Base-by-base conservation (phyloP, 176 grass and related monocot species). In the Secale cereale region DNA sequence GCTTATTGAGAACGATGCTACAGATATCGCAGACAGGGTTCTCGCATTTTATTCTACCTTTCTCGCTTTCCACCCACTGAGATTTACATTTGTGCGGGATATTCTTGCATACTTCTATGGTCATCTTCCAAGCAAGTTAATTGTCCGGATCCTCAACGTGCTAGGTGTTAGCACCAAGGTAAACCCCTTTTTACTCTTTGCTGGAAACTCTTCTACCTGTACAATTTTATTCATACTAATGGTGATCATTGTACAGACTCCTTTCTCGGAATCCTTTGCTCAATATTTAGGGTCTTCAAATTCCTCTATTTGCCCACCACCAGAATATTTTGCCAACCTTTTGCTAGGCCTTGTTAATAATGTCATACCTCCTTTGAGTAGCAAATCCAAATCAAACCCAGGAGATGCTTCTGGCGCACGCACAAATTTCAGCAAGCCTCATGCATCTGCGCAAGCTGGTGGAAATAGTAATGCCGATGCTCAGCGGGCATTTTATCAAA, bases 101-200 rank as follows among this genome's bases (percentile, higher is more conserved):
- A 96, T 95, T 83, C 97, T 99, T 90, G 97, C 97, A 67, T 99
- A 99, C 85, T 99, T 99, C 72, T 99, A 99, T 86, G 91, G 86
- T 72, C 50, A 94, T 81, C 97, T 99, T 84, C 88, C 93, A 84
- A 92, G 54, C 80, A 99, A 99, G 85, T 59, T 99, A 78, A 89
- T 99, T 86, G 70, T 94, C 59, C 89, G 91, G 71, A 89, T 99
- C 70, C 91, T 99, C 76, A 99, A 92, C 48, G 76, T 94, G 41
- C 88, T 99, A n/a, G 88, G 87, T 81, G 79, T 86, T 91, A 89
- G 87, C 59, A 93, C 93, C 11, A 99, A 99, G 93, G 97, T 96
- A 94, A 71, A 81, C 39, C 2, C 40, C 7, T 75, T 29, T 75
- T 45, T 90, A 78, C 56, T 79, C 81, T 45, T 79, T 74, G 69